Evolutionary conservation across 1,284 basidiomycete genomes (phyloP).

Genomic region (Leccinum cinnamomeum): DNA sequence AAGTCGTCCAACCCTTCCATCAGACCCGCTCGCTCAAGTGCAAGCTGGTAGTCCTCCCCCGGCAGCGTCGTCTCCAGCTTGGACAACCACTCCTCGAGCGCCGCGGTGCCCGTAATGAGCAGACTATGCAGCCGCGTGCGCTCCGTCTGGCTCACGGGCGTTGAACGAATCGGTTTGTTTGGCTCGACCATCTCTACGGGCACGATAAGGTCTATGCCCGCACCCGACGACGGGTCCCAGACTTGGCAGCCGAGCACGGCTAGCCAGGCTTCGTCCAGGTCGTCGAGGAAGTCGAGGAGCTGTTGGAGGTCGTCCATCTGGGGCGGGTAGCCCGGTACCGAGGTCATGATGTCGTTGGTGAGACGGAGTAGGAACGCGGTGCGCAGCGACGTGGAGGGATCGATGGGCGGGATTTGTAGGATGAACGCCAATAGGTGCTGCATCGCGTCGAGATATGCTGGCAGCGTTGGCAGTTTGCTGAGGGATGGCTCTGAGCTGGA

Average conservation of each 20-base stretch:
- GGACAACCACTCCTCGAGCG: constrained; percentile 68
- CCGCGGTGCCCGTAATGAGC: constrained; percentile 55
- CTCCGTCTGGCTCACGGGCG: constrained; percentile 64
- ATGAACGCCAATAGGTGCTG: constrained; percentile 59
- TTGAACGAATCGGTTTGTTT: constrained; percentile 32
- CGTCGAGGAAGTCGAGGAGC: constrained; percentile 62
- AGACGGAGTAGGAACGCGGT: constrained; percentile 64
- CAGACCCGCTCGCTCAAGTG: constrained; percentile 51
- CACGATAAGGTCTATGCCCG: constrained; percentile 49
- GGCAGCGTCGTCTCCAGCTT: constrained; percentile 26
- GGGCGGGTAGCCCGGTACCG: constrained; percentile 59
- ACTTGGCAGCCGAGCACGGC: constrained; percentile 58
- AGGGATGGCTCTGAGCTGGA: too few relatives aligned
- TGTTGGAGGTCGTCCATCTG: constrained; percentile 43
- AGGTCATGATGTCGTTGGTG: constrained; percentile 61
- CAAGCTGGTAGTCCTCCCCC: constrained; percentile 39
- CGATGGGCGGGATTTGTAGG: constrained; percentile 68
- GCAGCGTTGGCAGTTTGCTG: constrained; percentile 44
- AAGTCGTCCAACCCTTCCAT: constrained; percentile 62
- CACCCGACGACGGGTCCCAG: constrained; percentile 55
- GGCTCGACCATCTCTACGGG: constrained; percentile 35
- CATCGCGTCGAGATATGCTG: constrained; percentile 55
- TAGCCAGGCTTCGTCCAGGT: constrained; percentile 71
- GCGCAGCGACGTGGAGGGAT: constrained; percentile 64
- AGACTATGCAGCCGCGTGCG: constrained; percentile 63